Evolutionary conservation across 768 basidiomycete species (phyloP).

Genomic region (Tubosaeta sp.): DNA sequence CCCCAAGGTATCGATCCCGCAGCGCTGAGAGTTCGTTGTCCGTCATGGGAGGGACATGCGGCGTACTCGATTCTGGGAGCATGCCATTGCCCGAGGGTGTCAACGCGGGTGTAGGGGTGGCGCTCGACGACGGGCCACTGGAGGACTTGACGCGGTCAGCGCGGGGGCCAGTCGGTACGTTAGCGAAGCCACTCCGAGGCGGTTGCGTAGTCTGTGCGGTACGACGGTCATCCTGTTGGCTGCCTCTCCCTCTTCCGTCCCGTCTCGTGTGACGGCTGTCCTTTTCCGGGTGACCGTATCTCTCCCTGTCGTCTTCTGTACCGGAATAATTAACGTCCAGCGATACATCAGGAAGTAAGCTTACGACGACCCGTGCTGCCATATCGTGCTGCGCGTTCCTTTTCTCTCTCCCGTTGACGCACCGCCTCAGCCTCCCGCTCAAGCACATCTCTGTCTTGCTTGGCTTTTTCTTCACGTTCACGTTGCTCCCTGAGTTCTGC

Average conservation of each 20-base stretch:
- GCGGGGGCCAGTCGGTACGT: slow-evolving; percentile 81
- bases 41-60: slow-evolving; percentile 64
- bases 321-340: slow-evolving; percentile 5
- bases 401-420: slow-evolving; percentile 46
- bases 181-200: slow-evolving; percentile 50
- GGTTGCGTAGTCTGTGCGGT: slow-evolving; percentile 29
- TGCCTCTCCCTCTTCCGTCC: slow-evolving; percentile 36
- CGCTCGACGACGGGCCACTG: slow-evolving; percentile 30
- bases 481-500: slow-evolving; percentile 76
- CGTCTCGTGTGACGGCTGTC: slow-evolving; percentile 42
- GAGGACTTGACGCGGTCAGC: slow-evolving; percentile 57
- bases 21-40: slow-evolving; percentile 78
- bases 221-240: slow-evolving; percentile 35
- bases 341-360: slow-evolving; percentile 1
- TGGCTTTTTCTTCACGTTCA: slow-evolving; percentile 57
- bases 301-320: slow-evolving; percentile 45
- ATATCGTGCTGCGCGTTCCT: slow-evolving; percentile 33
- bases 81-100: slow-evolving; percentile 20
- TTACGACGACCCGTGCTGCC: slow-evolving; percentile 36
- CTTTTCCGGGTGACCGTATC: slow-evolving; percentile 49
- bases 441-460: slow-evolving; percentile 60
- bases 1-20: slow-evolving; percentile 91
- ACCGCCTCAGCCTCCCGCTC: slow-evolving; percentile 74
- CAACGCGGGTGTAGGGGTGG: slow-evolving; percentile 50
- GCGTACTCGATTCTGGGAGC: slow-evolving; percentile 36